Base-by-base conservation (phyloP, 805 yeast genomes). In the Candida schatavii region DNA sequence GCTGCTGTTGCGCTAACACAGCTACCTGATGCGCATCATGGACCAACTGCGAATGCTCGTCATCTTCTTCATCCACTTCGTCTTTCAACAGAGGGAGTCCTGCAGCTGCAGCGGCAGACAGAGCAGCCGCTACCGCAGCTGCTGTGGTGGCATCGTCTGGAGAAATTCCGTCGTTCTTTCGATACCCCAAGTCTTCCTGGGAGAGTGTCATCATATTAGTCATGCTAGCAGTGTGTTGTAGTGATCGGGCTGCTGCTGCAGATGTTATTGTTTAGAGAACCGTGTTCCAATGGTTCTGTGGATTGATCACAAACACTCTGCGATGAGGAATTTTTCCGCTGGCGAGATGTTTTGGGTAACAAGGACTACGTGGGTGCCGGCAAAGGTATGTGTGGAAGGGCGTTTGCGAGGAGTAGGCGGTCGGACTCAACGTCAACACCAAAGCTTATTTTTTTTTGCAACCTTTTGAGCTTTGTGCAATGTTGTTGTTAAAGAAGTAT, bases 111-210 rank as follows among this genome's bases (percentile, higher is more conserved):
- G 51, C 46, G 7, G 51, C 44, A 37, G 45, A 32, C 44, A 42
- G 19, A 14, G 46, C 50, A 11, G 56, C 56, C 4, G 48, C 55
- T 2, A 44, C 56, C 22, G 54, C 58, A 10, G 56, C 59, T 6
- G 55, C 57, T 7, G 52, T 55, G 15, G 54, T 53, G 6, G 56
- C 61, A 28, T 46, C 55, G 27, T 47, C 56, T 10, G 53, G 45
- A 11, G 52, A 35, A 37, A 48, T 53, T 11, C 20, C 37, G 14
- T 33, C 36, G 13, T n/a, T 21, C 20, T 33, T 33, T 10, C 36
- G 36, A 19, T 33, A 33, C 10, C 26, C 27, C 36, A 33, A 19
- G 17, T 49, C 54, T 21, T 50, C 55, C 32, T 43, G 47, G 13
- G 50, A 42, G 22, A 49, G 35, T 18, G 45, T 32, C 47, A 44